Conservation (phyloP, 2,329 filamentous ascomycete species). For the Pyrenophora graminea region DNA sequence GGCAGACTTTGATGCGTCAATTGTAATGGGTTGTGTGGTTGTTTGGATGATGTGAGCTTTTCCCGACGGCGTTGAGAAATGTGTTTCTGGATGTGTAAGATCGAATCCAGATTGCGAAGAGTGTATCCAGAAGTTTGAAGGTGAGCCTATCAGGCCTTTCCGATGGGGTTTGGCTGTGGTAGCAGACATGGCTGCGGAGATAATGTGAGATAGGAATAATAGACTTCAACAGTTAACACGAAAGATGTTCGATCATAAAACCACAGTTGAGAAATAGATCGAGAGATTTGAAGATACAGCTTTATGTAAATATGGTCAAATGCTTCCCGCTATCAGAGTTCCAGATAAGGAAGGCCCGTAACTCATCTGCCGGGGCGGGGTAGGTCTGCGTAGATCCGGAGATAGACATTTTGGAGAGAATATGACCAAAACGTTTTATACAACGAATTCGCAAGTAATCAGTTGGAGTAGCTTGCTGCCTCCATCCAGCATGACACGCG, state of each 20-base stretch:
- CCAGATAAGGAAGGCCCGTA: slow-evolving; percentile 20
- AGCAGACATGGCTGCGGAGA: slow-evolving; percentile 6
- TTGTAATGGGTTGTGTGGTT: slow-evolving; percentile 34
- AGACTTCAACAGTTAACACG: no score
- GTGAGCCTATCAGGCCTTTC: slow-evolving; percentile 49
- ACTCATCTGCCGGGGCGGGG: slow-evolving; percentile 17
- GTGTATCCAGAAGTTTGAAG: slow-evolving; percentile 53
- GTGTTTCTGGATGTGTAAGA: slow-evolving; percentile 49
- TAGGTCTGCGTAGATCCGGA: slow-evolving; percentile 19
- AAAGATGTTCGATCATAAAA: no score
- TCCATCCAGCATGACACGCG: background rate
- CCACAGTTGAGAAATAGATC: no score
- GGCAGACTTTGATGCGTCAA: slow-evolving; percentile 44
- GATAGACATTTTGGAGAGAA: slow-evolving; percentile 12
- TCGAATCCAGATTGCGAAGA: slow-evolving; percentile 51
- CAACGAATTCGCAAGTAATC: background rate
- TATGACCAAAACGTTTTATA: slow-evolving; percentile 3
- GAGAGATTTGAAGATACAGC: no score
- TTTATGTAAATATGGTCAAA: background rate
- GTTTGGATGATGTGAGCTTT: slow-evolving; percentile 28
- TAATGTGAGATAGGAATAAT: background rate
- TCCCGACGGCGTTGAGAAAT: slow-evolving; percentile 24
- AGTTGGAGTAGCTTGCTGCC: no score
- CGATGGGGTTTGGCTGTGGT: slow-evolving; percentile 12
- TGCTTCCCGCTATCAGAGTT: slow-evolving; percentile 9